Percentiles rank a stretch among this genome's conserved stretches.
phyloP scores from a whole-genome alignment of 1,284 basidiomycete genomes.

The Ustilago tritici region DNA sequence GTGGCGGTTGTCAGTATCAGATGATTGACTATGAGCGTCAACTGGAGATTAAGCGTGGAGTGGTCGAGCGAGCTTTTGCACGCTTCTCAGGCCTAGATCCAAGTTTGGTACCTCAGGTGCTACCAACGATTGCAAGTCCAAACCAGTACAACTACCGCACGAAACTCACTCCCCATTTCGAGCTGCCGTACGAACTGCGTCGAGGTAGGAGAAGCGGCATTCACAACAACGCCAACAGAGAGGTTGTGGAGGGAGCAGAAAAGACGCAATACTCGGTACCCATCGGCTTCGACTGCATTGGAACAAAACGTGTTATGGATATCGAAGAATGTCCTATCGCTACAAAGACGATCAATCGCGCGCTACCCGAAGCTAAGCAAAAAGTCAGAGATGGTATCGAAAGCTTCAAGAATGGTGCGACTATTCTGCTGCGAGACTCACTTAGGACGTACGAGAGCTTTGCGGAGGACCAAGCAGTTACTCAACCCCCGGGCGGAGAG shows the following conservation, averaged over 20 bases:
- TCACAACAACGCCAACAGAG: slow-evolving; percentile 65
- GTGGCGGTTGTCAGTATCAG: slow-evolving; percentile 69
- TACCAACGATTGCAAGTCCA: slow-evolving; percentile 85
- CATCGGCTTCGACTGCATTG: slow-evolving; percentile 90
- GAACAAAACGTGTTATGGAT: slow-evolving; percentile 83
- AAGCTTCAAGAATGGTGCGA: slow-evolving; percentile 88
- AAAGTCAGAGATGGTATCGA: slow-evolving; percentile 81
- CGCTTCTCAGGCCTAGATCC: slow-evolving; percentile 72
- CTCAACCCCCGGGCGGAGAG: slow-evolving; percentile 21
- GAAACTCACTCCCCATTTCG: slow-evolving; percentile 97
- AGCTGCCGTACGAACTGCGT: slow-evolving; percentile 76
- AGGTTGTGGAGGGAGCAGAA: slow-evolving; percentile 40
- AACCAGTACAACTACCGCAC: slow-evolving; percentile 92
- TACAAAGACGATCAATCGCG: slow-evolving; percentile 82
- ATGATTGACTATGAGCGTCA: slow-evolving; percentile 85
- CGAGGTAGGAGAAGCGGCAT: slow-evolving; percentile 63
- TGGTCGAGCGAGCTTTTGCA: slow-evolving; percentile 84
- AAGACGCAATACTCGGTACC: slow-evolving; percentile 76
- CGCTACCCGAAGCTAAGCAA: slow-evolving; percentile 76
- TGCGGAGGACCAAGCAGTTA: slow-evolving; percentile 35
- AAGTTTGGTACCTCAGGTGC: slow-evolving; percentile 77
- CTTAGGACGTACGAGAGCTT: slow-evolving; percentile 70
- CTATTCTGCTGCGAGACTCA: slow-evolving; percentile 90
- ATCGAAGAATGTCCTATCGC: slow-evolving; percentile 98
- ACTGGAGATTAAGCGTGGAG: slow-evolving; percentile 84